Evolutionary conservation across 139 green algal species (phyloP), one percentile per base, ranked within the genome.

Genomic region (Chlamydomonas applanata): DNA sequence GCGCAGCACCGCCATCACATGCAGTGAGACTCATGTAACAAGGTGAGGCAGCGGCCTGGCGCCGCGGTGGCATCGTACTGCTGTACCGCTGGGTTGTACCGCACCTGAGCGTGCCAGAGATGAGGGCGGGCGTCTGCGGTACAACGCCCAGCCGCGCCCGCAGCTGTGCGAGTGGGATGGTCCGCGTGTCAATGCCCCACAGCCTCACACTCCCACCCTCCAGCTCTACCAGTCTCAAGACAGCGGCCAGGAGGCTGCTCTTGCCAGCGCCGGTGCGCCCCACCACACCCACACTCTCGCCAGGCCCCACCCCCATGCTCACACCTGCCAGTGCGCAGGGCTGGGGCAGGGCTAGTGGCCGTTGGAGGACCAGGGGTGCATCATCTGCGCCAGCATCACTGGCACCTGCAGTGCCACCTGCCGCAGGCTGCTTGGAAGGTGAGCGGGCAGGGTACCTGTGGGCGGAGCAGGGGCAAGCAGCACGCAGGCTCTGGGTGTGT

Each of bases 211-310:
- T 35, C 7, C 72, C 89, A 24, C 14, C 59, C 22, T 85, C 30
- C 1, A 84, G 69, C 69, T 89, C 79, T 35, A 76, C 56, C 34
- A 95, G 73, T 30, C 90, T 73, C 72, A 92, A 61, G 76, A 94
- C 62, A 17, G 76, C 82, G 24, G 82, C 82, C 32, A 95, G 20
- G 25, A 90, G 34, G 45, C 76, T 86, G 79, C 75, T 87, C 78
- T 94, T 94, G n/a, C 91, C 92, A 2, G 89, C 88, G 52, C 93
- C 93, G 22, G 88, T 94, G 60, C 89, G 82, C 27, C 92, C 92
- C 2, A 87, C 71, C 46, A 97, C 83, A 44, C 84, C 86, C 33
- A 87, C 77, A 69, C 92, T 88, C 80, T 95, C 85, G 4, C 87
- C 84, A 0, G 76, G 61, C 4, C 29, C 22, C 27, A 96, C 80